phyloP scores from a whole-genome alignment of 306 rosid species.

The Trifolium pratense region DNA sequence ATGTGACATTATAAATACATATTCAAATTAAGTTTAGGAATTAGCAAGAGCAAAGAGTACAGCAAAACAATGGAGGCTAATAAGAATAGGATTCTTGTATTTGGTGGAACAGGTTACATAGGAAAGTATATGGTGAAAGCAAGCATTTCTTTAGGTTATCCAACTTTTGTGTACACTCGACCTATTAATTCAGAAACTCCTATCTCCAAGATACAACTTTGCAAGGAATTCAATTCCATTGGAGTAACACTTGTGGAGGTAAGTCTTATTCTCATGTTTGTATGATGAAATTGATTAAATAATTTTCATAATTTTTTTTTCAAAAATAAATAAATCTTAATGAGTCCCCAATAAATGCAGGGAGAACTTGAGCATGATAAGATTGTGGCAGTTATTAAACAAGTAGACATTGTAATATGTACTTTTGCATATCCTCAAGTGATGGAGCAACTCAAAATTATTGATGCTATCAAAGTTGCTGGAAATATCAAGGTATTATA shows the following conservation, averaged over 20 bases:
- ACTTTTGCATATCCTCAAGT: conserved; percentile 44
- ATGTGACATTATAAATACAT: background rate
- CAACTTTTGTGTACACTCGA: conserved; percentile 47
- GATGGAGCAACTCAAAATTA: conserved; percentile 46
- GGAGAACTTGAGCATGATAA: conserved; percentile 44
- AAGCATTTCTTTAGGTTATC: conserved; percentile 46
- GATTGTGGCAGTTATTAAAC: conserved; percentile 26
- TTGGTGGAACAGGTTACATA: conserved; percentile 59
- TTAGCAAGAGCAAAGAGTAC: background rate
- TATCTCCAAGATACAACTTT: conserved; percentile 35
- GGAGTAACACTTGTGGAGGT: conserved; percentile 45
- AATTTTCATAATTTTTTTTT: too few relatives aligned
- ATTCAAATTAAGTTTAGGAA: background rate
- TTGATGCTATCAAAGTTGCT: conserved; percentile 48
- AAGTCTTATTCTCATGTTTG: too few relatives aligned
- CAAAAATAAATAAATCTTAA: too few relatives aligned
- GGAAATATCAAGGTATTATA: conserved; percentile 38
- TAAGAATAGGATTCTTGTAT: conserved; percentile 38
- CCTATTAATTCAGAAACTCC: conserved; percentile 24
- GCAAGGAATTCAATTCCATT: conserved; percentile 34
- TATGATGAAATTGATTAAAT: too few relatives aligned
- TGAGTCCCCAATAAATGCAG: too few relatives aligned
- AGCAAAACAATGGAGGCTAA: conserved; percentile 19
- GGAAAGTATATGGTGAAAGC: conserved; percentile 50
- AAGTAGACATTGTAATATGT: conserved; percentile 49